Evolutionary conservation across 129 eudicot species (phyloP), one percentile per base, ranked within the genome.

Genomic region (Solidago caesia): DNA sequence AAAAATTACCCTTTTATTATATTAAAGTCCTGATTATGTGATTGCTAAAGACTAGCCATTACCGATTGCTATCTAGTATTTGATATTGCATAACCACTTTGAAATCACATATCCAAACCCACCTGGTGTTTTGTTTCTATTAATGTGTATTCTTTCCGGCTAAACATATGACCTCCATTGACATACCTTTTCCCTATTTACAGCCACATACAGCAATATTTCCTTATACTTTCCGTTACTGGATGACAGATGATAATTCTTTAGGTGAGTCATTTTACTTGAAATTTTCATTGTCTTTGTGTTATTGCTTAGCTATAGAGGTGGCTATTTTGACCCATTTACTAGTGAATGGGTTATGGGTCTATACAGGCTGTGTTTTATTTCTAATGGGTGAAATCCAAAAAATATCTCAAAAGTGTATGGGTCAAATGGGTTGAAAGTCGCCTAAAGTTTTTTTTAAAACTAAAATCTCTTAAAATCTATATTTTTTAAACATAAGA

Each of bases 121-220:
- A 8, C 60, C 3, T 29, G 5, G 5, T n/a, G 4, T 45, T 6
- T 70, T 74, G 6, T 53, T 70, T 33, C 45, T 63, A 33, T 63
- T 29, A 11, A 8, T 33, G 12, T 13, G 5, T 29, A 26, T 33
- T 41, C 33, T 41, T 55, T 0, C 15, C 6, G 26, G 42, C 51
- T 63, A 62, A 42, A 75, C 47, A 10, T 64, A 68, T 73, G 10
- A 14, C 70, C 47, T 73, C 41, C 51, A 21, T 49, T 57, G 44
- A 44, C 39, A 27, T 47, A n/a, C 25, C 2, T 11, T 11, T 45
- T 72, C 39, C 14, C 64, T 70, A 16, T 70, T 73, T 77, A 11
- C 84, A 92, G 97, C 92, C 89, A 29, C 55, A 89, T 67, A 89
- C 91, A 15, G 96, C 88, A 55, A 79, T 92, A 27, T 92, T 89